Evolutionary conservation across 495 filamentous ascomycete genomes (phyloP).

Genomic region (Penicillium mononematosum): DNA sequence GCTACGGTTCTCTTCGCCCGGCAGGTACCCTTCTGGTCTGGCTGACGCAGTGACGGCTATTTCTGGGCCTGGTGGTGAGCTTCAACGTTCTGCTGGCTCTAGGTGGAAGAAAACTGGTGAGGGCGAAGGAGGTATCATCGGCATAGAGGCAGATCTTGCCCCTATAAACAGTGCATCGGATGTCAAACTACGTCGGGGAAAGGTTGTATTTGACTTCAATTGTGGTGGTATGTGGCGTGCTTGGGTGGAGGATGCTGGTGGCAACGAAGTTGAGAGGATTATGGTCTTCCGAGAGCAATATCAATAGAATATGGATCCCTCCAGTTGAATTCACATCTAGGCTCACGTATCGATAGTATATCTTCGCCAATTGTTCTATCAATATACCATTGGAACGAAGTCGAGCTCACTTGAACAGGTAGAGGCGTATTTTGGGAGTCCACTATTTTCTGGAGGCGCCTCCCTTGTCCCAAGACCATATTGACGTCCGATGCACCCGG

Average conservation of each 20-base stretch:
- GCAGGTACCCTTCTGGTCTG: constrained; percentile 26
- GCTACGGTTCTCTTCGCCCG: constrained; percentile 56
- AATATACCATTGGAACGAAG: no score
- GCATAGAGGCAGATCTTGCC: constrained; percentile 63
- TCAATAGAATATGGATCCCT: constrained; percentile 9
- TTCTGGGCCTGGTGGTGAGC: constrained; percentile 68
- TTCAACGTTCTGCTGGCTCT: constrained; percentile 71
- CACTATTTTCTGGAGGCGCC: no score
- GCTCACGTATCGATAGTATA: background rate
- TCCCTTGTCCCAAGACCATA: no score
- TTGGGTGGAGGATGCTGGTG: constrained; percentile 69
- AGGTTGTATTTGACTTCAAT: constrained; percentile 75
- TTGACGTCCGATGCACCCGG: no score
- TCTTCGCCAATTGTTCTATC: background rate
- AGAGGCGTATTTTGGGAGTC: no score
- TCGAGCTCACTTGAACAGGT: no score
- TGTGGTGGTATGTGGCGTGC: constrained; percentile 89
- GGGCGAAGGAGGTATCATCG: constrained; percentile 84
- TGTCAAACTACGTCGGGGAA: constrained; percentile 40
- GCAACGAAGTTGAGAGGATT: constrained; percentile 51
- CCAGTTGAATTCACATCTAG: background rate
- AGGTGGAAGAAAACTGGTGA: constrained; percentile 77
- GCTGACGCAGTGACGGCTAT: constrained; percentile 58
- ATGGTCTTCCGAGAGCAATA: constrained; percentile 61
- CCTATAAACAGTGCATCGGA: constrained; percentile 5